A percentile compares a stretch with the other conserved stretches of the same genome.
Evolutionary conservation across 148 eudicot genomes (phyloP).

Genomic region (Polygonum aviculare): DNA sequence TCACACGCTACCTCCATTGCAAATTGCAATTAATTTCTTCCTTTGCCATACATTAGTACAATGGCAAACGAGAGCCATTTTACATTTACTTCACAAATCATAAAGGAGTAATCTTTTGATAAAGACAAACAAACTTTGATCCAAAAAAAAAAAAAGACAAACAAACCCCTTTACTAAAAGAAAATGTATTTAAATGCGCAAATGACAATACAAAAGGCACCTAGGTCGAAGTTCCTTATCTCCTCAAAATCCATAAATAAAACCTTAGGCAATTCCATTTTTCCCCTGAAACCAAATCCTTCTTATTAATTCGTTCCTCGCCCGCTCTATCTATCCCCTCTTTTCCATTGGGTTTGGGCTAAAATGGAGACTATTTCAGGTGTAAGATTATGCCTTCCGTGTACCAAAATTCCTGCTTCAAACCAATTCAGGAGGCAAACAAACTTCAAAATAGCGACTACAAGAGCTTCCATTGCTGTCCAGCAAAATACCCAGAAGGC

Average conservation of each 20-base stretch:
- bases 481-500: slow-evolving; percentile 33
- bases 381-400: background rate
- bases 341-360: too few species aligned
- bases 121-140: too few species aligned
- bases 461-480: slow-evolving; percentile 51
- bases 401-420: slow-evolving; percentile 18
- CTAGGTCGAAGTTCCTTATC: background rate
- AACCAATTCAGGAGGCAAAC: slow-evolving; percentile 13
- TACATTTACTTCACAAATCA: too few species aligned
- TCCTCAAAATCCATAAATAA: background rate
- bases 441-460: slow-evolving; percentile 2
- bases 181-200: too few species aligned
- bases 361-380: slow-evolving; percentile 31
- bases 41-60: background rate
- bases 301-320: background rate
- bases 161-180: too few species aligned
- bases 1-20: background rate
- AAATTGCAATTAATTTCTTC: background rate
- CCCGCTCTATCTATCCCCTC: too few species aligned
- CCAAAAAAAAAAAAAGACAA: too few species aligned
- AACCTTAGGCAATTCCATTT: background rate
- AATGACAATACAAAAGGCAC: background rate
- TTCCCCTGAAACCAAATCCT: background rate
- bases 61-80: too few species aligned
- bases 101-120: too few species aligned